A percentile compares a stretch with the other conserved stretches of the same genome.
phyloP scores from a whole-genome alignment of 306 rosid species.

The Castanospermum australe region DNA sequence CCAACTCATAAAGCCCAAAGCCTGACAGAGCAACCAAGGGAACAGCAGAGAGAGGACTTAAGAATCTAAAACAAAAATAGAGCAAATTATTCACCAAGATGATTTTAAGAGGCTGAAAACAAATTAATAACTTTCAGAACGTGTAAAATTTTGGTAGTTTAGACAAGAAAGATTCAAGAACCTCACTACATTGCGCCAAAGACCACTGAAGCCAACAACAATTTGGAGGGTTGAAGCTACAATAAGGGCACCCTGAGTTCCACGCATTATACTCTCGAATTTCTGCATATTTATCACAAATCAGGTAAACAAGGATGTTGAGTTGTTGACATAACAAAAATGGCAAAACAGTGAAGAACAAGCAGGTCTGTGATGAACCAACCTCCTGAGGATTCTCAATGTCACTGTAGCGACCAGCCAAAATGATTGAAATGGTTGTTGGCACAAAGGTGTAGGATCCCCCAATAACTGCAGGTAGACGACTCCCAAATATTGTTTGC shows the following conservation, averaged over 20 bases:
- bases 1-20: slow-evolving; percentile 66
- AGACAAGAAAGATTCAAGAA: slow-evolving; percentile 26
- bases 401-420: slow-evolving; percentile 90
- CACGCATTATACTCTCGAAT: slow-evolving; percentile 91
- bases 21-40: slow-evolving; percentile 73
- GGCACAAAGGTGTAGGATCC: slow-evolving; percentile 92
- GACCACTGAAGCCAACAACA: slow-evolving; percentile 98
- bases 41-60: slow-evolving; percentile 67
- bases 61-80: slow-evolving; percentile 46
- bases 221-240: slow-evolving; percentile 96
- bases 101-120: not conserved
- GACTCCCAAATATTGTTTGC: slow-evolving; percentile 85
- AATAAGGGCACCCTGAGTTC: slow-evolving; percentile 95
- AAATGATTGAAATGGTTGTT: slow-evolving; percentile 84
- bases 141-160: not conserved
- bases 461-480: slow-evolving; percentile 91
- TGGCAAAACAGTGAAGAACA: not conserved
- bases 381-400: slow-evolving; percentile 83
- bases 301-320: slow-evolving; percentile 6
- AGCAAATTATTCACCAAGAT: not conserved
- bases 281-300: slow-evolving; percentile 53
- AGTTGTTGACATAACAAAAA: not conserved
- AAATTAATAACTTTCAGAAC: not conserved
- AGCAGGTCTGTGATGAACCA: slow-evolving; percentile 4
- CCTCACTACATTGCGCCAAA: slow-evolving; percentile 98